phyloP scores from a whole-genome alignment of 192 early-diverging fungal genomes.

The Coemansia sp. region DNA sequence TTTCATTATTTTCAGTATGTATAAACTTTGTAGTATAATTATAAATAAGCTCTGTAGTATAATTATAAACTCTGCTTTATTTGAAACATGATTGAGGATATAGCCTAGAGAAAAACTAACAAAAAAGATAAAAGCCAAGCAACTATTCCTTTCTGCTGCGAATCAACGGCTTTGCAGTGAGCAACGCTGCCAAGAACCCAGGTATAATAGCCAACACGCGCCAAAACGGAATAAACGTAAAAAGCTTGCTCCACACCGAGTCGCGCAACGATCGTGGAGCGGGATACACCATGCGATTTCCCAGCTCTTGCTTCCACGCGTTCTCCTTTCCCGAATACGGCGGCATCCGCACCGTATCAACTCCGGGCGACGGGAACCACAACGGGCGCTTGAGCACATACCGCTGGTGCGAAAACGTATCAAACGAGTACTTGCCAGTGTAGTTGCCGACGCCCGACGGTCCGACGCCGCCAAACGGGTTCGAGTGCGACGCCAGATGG shows the following conservation, averaged over 20 bases:
- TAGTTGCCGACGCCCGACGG: conserved; percentile 83
- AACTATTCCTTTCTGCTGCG: conserved; percentile 5
- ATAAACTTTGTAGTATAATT: background rate
- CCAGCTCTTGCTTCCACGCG: conserved; percentile 37
- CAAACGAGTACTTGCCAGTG: conserved; percentile 75
- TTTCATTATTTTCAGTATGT: background rate
- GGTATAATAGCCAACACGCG: conserved; percentile 31
- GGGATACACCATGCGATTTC: conserved; percentile 24
- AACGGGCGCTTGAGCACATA: conserved; percentile 54
- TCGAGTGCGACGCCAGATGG: conserved; percentile 51
- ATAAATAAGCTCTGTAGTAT: no score
- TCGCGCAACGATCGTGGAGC: conserved; percentile 19
- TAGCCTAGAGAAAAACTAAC: background rate
- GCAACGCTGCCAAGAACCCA: conserved; percentile 27
- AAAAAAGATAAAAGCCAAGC: background rate
- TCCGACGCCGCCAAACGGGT: conserved; percentile 92
- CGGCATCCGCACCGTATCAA: conserved; percentile 38
- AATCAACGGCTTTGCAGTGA: conserved; percentile 23
- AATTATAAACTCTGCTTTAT: no score
- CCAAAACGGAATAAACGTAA: conserved; percentile 46
- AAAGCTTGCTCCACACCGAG: conserved; percentile 18
- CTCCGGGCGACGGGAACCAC: conserved; percentile 40
- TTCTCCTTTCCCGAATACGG: conserved; percentile 31
- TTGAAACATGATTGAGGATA: background rate
- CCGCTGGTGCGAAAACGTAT: conserved; percentile 77